phyloP scores from a whole-genome alignment of 179 eudicot genomes.

The Silene coronaria region DNA sequence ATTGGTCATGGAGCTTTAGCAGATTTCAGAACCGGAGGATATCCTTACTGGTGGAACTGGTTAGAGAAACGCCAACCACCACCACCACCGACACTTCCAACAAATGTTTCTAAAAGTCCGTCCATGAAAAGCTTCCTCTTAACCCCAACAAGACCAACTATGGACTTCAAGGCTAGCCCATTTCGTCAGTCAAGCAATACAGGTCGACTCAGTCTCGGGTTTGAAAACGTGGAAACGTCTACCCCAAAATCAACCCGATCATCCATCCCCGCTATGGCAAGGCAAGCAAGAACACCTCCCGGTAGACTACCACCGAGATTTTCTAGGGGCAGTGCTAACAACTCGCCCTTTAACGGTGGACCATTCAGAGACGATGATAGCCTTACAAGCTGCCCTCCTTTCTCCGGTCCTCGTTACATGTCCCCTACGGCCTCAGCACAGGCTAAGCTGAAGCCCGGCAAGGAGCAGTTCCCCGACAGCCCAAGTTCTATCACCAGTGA shows the following conservation, averaged over 20 bases:
- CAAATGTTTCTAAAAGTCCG: slow-evolving; percentile 42
- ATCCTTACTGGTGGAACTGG: slow-evolving; percentile 99
- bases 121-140: slow-evolving; percentile 27
- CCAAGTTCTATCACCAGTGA: slow-evolving; percentile 35
- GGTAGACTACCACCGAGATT: slow-evolving; percentile 39
- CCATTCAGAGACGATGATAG: slow-evolving; percentile 73
- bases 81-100: slow-evolving; percentile 28
- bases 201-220: slow-evolving; percentile 28
- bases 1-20: slow-evolving; percentile 44
- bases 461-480: slow-evolving; percentile 40
- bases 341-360: slow-evolving; percentile 42
- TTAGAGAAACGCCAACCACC: slow-evolving; percentile 54
- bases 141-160: slow-evolving; percentile 49
- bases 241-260: slow-evolving; percentile 77
- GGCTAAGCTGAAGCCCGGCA: slow-evolving; percentile 57
- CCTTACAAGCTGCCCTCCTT: slow-evolving; percentile 87
- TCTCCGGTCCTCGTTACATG: slow-evolving; percentile 86
- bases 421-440: slow-evolving; percentile 69
- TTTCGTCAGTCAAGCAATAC: slow-evolving; percentile 36
- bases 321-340: slow-evolving; percentile 35
- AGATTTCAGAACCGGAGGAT: slow-evolving; percentile 63
- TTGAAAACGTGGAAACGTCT: slow-evolving; percentile 40
- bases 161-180: slow-evolving; percentile 53
- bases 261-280: slow-evolving; percentile 38
- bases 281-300: slow-evolving; percentile 44